A percentile compares a stretch with the other conserved stretches of the same genome.
Conservation (phyloP, 768 basidiomycete genomes). For the Baorangia bicolor region DNA sequence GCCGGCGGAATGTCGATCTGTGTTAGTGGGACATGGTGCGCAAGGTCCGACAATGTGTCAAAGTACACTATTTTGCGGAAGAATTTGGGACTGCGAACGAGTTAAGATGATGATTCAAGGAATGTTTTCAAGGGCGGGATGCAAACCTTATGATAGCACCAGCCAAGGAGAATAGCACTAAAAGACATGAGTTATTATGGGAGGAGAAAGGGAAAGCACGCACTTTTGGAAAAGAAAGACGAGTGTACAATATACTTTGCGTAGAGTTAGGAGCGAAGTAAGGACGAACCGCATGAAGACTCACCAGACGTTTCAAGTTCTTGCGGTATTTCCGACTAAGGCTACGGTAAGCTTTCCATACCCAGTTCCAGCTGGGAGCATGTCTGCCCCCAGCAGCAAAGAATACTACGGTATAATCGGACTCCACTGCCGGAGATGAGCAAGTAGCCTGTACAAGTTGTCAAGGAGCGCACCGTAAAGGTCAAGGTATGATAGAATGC, state of each 20-base stretch:
- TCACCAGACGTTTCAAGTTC: conserved; percentile 78
- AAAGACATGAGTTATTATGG: conserved; percentile 10
- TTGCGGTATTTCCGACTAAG: conserved; percentile 83
- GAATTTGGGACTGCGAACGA: conserved; percentile 75
- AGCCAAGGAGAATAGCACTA: conserved; percentile 87
- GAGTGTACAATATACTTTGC: conserved; percentile 82
- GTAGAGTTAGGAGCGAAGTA: conserved; percentile 7
- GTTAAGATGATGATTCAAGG: not conserved
- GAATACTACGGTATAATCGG: conserved; percentile 86
- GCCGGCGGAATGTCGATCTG: conserved; percentile 85
- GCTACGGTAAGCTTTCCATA: conserved; percentile 87
- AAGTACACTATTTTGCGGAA: conserved; percentile 82
- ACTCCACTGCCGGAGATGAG: conserved; percentile 59
- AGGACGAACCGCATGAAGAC: conserved; percentile 21
- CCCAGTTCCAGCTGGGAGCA: conserved; percentile 84
- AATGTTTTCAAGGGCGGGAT: not conserved
- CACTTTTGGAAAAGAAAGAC: conserved; percentile 86
- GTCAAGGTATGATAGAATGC: conserved; percentile 76
- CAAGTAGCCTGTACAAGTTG: not conserved
- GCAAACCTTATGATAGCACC: conserved; percentile 83
- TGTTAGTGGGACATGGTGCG: conserved; percentile 74
- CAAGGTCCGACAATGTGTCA: conserved; percentile 74
- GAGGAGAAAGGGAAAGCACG: conserved; percentile 19
- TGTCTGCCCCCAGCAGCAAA: conserved; percentile 77
- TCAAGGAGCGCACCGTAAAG: conserved; percentile 61